phyloP scores from a whole-genome alignment of 148 eudicot species.

The Vaccinium myrtillus region DNA sequence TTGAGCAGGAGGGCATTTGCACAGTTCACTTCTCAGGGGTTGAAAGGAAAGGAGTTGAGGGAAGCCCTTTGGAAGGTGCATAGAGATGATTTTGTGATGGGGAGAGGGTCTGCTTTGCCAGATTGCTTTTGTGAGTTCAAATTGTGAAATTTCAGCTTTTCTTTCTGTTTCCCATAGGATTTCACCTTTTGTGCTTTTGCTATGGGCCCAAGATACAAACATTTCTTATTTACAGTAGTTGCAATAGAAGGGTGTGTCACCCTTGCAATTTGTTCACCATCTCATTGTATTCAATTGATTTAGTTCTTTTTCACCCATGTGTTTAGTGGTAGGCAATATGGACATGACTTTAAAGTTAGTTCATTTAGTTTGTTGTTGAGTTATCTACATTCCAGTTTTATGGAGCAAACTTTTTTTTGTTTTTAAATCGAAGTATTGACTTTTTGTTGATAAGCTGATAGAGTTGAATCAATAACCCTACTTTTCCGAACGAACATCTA shows the following conservation, averaged over 20 bases:
- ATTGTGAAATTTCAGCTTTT: slow-evolving; percentile 26
- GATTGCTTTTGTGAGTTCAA: slow-evolving; percentile 92
- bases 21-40: slow-evolving; percentile 49
- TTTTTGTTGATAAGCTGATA: no score
- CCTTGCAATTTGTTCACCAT: neutral
- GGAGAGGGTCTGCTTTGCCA: slow-evolving; percentile 86
- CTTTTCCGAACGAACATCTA: no score
- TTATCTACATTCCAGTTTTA: neutral
- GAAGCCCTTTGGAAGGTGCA: slow-evolving; percentile 71
- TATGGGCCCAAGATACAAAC: neutral
- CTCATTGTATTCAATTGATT: neutral
- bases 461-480: no score
- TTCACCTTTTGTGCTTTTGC: neutral
- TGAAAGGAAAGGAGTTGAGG: slow-evolving; percentile 50
- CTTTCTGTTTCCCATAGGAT: neutral
- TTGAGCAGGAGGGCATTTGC: slow-evolving; percentile 78
- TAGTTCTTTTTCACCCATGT: neutral
- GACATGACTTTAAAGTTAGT: neutral
- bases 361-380: neutral
- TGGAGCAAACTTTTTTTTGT: neutral
- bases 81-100: slow-evolving; percentile 70
- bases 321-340: neutral
- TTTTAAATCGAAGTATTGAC: no score
- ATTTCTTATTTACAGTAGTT: neutral
- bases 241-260: neutral